These are phyloP conservation scores for Sclerotinia minor DNA, from an alignment of 2,329 filamentous ascomycete species.

Conservation along the genomic window DNA sequence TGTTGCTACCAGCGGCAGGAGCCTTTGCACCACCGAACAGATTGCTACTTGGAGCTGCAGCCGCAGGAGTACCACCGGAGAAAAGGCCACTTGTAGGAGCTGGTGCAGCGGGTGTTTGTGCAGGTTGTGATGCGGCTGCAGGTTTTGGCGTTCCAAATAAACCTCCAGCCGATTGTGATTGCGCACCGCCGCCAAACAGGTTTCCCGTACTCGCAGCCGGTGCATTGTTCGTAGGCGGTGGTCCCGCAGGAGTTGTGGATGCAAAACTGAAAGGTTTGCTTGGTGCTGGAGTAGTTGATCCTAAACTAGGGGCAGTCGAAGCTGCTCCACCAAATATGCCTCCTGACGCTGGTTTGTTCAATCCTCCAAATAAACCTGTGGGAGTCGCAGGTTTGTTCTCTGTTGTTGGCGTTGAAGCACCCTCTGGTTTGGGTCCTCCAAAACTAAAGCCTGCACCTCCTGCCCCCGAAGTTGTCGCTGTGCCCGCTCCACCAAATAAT, in stretches of 20 bases:
- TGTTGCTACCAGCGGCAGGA: constrained; percentile 7
- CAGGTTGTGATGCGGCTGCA: constrained; percentile 17
- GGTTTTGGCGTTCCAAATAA: constrained; percentile 23
- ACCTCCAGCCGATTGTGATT: constrained; percentile 17
- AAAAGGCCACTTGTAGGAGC: constrained; percentile 18
- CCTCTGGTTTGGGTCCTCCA: constrained; percentile 25
- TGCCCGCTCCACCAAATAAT: constrained; percentile 20
- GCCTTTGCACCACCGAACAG: constrained; percentile 19
- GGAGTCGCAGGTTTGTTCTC: constrained; percentile 28
- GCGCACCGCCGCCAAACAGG: constrained; percentile 29
- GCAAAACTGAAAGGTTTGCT: constrained; percentile 30
- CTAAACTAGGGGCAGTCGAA: constrained; percentile 31
- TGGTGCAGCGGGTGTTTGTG: constrained; percentile 18
- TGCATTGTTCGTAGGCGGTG: constrained; percentile 36
- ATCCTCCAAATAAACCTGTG: constrained; percentile 19
- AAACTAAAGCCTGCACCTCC: constrained; percentile 28
- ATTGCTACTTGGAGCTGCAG: constrained; percentile 21
- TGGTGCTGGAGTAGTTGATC: constrained; percentile 30
- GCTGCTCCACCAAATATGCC: constrained; percentile 32
- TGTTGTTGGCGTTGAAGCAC: constrained; percentile 27
- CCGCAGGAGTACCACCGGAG: constrained; percentile 11
- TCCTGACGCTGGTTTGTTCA: constrained; percentile 24
- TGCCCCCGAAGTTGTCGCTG: constrained; percentile 27
- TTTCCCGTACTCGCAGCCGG: constrained; percentile 27
- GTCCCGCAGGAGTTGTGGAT: constrained; percentile 40